These are phyloP conservation scores for Paraconiothyrium brasiliense DNA, from an alignment of 2,329 filamentous ascomycete genomes.

Conservation along the genomic window DNA sequence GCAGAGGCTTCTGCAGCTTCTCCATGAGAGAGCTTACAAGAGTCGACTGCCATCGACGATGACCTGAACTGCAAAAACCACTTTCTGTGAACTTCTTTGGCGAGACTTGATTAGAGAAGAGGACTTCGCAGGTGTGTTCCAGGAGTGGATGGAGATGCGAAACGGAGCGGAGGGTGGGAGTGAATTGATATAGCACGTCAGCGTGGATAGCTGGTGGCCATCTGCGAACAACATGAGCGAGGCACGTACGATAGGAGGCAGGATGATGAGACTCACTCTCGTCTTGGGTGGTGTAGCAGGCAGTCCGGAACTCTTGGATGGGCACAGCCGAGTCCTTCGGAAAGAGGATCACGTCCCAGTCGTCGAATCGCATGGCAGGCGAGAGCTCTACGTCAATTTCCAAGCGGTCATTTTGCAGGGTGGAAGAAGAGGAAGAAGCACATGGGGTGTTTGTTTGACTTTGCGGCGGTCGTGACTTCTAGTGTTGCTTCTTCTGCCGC, in stretches of 20 bases:
- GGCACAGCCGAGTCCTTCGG: slow-evolving; percentile 72
- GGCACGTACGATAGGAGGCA: not conserved
- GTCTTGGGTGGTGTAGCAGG: slow-evolving; percentile 73
- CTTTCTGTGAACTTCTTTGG: slow-evolving; percentile 34
- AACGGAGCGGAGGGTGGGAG: slow-evolving; percentile 40
- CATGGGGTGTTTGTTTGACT: slow-evolving; percentile 8
- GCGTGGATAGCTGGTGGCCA: slow-evolving; percentile 38
- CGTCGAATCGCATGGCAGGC: slow-evolving; percentile 78
- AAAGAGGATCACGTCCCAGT: slow-evolving; percentile 88
- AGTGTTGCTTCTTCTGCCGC: not conserved
- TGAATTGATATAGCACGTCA: slow-evolving; percentile 43
- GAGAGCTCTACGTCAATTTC: slow-evolving; percentile 26
- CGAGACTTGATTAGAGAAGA: slow-evolving; percentile 38
- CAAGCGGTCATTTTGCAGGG: slow-evolving; percentile 30
- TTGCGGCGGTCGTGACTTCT: slow-evolving; percentile 7
- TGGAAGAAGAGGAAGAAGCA: slow-evolving; percentile 15
- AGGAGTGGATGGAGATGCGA: slow-evolving; percentile 48
- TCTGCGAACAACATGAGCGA: slow-evolving; percentile 30
- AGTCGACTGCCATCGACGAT: slow-evolving; percentile 39
- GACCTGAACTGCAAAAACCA: slow-evolving; percentile 41
- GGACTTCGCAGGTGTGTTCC: slow-evolving; percentile 36
- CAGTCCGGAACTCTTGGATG: slow-evolving; percentile 82
- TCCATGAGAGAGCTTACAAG: slow-evolving; percentile 35
- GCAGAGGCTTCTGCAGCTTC: slow-evolving; percentile 19
- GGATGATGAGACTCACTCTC: slow-evolving; percentile 32